Evolutionary conservation across 2,329 filamentous ascomycete species (phyloP).

Genomic region (Microcyclosporella mali): DNA sequence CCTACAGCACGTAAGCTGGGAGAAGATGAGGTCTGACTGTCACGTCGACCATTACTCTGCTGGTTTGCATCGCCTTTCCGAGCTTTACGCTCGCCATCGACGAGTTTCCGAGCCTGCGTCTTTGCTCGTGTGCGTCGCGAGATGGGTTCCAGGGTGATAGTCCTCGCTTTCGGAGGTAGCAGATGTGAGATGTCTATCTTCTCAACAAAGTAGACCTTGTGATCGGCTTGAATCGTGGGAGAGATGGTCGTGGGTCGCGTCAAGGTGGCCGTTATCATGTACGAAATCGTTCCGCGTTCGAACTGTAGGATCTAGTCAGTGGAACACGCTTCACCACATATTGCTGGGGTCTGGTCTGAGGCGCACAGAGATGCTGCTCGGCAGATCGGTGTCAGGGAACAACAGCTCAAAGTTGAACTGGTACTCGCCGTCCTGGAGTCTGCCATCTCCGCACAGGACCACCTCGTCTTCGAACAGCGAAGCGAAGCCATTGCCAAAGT

Average conservation of each 20-base stretch:
- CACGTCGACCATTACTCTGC: constrained; percentile 20
- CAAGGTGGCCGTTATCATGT: constrained; percentile 82
- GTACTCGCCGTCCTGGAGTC: constrained; percentile 66
- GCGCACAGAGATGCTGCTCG: constrained; percentile 92
- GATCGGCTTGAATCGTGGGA: constrained; percentile 71
- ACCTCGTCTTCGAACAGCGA: constrained; percentile 77
- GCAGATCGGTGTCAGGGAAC: constrained; percentile 62
- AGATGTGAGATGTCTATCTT: constrained; percentile 77
- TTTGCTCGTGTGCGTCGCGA: constrained; percentile 59
- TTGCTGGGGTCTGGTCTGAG: background rate
- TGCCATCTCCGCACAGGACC: constrained; percentile 71
- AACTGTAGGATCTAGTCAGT: constrained; percentile 56
- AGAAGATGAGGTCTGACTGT: constrained; percentile 25
- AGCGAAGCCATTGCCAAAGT: constrained; percentile 71
- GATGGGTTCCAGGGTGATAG: constrained; percentile 82
- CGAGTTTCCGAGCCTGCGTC: constrained; percentile 38
- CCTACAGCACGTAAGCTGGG: constrained; percentile 26
- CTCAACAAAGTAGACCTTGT: constrained; percentile 72
- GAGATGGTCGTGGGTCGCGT: constrained; percentile 83
- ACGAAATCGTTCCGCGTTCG: constrained; percentile 86
- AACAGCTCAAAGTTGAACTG: constrained; percentile 72
- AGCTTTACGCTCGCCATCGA: constrained; percentile 24
- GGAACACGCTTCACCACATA: background rate
- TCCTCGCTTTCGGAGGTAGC: constrained; percentile 66
- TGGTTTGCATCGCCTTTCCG: constrained; percentile 20